Conservation (phyloP, 805 yeast genomes). For the Wickerhamomyces bisporus region DNA sequence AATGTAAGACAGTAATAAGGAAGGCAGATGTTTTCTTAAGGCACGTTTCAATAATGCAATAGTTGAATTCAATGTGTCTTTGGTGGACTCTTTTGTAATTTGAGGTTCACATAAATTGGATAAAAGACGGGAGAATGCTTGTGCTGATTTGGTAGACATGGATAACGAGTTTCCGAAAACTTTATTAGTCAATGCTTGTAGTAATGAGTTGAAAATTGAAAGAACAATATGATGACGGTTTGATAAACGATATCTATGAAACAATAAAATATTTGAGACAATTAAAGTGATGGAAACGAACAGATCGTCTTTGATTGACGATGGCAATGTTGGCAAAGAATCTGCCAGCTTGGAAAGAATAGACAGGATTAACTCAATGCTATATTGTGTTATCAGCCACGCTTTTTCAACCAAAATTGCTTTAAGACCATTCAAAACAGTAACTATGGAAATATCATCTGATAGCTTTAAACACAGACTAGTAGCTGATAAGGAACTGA, state of each 20-base stretch:
- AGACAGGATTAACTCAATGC: conserved; percentile 50
- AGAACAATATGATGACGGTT: conserved; percentile 70
- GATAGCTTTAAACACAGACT: conserved; percentile 4
- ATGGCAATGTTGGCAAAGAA: background rate
- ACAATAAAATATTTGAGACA: conserved; percentile 55
- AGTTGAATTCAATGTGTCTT: conserved; percentile 45
- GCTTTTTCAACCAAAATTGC: conserved; percentile 40
- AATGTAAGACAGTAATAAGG: conserved; percentile 55
- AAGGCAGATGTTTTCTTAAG: conserved; percentile 59
- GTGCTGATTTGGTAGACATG: conserved; percentile 33
- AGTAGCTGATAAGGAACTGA: conserved; percentile 14
- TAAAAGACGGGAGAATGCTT: conserved; percentile 51
- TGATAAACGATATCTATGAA: conserved; percentile 64
- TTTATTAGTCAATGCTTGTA: conserved; percentile 39
- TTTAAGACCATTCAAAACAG: conserved; percentile 28
- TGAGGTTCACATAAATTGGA: conserved; percentile 73
- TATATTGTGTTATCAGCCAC: conserved; percentile 62
- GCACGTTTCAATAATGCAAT: conserved; percentile 50
- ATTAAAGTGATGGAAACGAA: conserved; percentile 37
- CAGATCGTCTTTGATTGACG: conserved; percentile 7
- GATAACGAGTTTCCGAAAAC: conserved; percentile 16
- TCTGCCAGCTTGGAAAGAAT: conserved; percentile 28
- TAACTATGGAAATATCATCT: background rate
- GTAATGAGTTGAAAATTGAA: conserved; percentile 40
- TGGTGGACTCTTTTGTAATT: conserved; percentile 25